A percentile compares a stretch with the other conserved stretches of the same genome.
Conservation (phyloP, 176 grass and related monocot species). For the Eragrostis curvula region DNA sequence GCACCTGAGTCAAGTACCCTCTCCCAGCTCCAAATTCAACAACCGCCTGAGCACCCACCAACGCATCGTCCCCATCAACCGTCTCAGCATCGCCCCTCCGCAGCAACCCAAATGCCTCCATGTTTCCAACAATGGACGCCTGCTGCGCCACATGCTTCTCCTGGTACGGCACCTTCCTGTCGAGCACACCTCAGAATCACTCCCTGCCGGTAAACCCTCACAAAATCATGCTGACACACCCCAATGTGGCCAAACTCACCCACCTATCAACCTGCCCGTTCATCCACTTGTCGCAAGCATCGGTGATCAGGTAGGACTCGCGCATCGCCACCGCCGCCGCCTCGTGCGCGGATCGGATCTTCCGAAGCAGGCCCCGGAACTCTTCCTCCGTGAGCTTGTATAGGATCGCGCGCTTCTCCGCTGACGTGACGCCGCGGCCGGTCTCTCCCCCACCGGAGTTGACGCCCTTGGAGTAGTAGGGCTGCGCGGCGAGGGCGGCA, state of each 20-base stretch:
- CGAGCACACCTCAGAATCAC: conserved; percentile 24
- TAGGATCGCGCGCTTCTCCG: conserved; percentile 69
- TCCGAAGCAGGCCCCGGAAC: conserved; percentile 58
- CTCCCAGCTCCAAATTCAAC: conserved; percentile 96
- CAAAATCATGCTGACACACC: not conserved
- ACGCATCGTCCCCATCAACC: not conserved
- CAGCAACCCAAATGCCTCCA: conserved; percentile 79
- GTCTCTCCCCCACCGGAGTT: conserved; percentile 49
- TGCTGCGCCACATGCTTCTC: conserved; percentile 94
- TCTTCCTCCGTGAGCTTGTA: conserved; percentile 51
- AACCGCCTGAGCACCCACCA: conserved; percentile 44
- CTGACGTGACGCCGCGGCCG: conserved; percentile 44
- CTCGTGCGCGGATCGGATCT: conserved; percentile 71
- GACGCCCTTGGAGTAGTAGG: conserved; percentile 79
- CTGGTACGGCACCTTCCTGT: conserved; percentile 83
- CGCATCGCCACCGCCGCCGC: conserved; percentile 23
- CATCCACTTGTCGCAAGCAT: conserved; percentile 72
- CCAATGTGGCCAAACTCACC: not conserved
- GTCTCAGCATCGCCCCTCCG: not conserved
- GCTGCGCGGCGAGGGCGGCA: conserved; percentile 59
- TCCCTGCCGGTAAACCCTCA: not conserved
- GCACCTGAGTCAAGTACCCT: conserved; percentile 94
- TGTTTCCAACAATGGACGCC: conserved; percentile 93
- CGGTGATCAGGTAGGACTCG: conserved; percentile 54
- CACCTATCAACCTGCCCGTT: conserved; percentile 72